Conservation (phyloP, 345 rosid genomes). For the Eucalyptus melliodora region DNA sequence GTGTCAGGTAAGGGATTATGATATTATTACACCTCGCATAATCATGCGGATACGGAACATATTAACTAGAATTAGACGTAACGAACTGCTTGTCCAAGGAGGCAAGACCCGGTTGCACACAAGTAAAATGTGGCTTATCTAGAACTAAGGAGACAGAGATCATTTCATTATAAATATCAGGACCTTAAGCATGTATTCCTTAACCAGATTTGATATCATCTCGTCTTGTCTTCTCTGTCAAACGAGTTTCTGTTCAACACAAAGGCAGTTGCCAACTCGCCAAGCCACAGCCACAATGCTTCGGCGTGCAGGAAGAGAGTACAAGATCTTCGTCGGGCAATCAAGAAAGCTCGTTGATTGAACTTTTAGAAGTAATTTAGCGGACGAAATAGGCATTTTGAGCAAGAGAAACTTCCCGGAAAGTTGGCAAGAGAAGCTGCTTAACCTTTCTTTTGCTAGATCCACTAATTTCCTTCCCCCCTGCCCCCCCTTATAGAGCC, state of each 20-base stretch:
- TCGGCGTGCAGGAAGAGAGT: background rate
- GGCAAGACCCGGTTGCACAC: background rate
- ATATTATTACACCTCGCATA: background rate
- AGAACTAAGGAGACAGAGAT: background rate
- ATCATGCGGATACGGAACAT: background rate
- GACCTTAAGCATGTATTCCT: background rate
- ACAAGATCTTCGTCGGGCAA: background rate
- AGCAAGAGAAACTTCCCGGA: slow-evolving; percentile 18
- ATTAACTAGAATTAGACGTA: background rate
- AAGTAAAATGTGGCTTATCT: background rate
- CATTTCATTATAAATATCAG: background rate
- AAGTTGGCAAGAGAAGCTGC: background rate
- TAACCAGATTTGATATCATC: too few species aligned
- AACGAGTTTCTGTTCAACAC: background rate
- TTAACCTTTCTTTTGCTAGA: background rate
- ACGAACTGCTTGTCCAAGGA: background rate
- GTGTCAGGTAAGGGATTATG: background rate
- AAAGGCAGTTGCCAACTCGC: background rate
- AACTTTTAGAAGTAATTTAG: background rate
- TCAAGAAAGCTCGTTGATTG: background rate
- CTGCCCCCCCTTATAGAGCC: background rate
- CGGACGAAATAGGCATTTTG: background rate
- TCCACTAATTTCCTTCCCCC: too few species aligned
- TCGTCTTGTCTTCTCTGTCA: too few species aligned
- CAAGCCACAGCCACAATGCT: too few species aligned